Base-by-base conservation (phyloP, 2,329 filamentous ascomycete genomes). In the Stagonosporopsis chrysanthemi region DNA sequence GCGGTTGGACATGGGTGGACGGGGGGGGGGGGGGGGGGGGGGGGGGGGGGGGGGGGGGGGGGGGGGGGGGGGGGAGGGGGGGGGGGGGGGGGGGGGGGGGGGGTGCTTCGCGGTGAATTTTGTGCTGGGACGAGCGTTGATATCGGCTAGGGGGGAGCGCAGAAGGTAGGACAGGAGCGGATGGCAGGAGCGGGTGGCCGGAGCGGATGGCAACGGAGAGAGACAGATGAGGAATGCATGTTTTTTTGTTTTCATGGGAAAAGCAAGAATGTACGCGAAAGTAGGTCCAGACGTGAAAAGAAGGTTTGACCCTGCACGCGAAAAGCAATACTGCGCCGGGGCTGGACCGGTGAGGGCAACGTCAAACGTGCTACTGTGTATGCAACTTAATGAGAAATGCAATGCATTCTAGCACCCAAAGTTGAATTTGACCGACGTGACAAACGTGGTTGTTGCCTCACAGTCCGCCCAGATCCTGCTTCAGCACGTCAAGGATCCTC, bases 401-500 rank as follows among this genome's bases (percentile, higher is more conserved):
- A 28, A 24, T 41, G 11, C 28, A 39, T 39, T 28, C 15, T 28
- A 22, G 39, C 48, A 35, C 19, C 17, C 4, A 12, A 11, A 36
- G 12, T 15, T 26, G n/a, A 19, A 1, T 15, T 22, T 29, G 23
- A 14, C n/a, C 3, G 12, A 24, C 17, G n/a, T 23, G 28, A 26
- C 36, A 35, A 9, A 24, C 15, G 15, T n/a, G 11, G 5, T 15
- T 3, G n/a, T 31, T 36, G 1, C 8, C 22, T 39, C 29, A 58
- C 24, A 58, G 23, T 35, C 58, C 56, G n/a, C 72, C 67, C 17
- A 80, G 64, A 61, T 81, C 79, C 42, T 76, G 70, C 66, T 77
- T 78, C 49, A 81, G 66, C 63, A 81, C 78, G 46, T 80, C 75
- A 7, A 80, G 67, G 39, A 81, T 79, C 50, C 63, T 70, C 49